Conservation (phyloP, 176 grass and related monocot genomes). For the Urochloa ruziziensis region DNA sequence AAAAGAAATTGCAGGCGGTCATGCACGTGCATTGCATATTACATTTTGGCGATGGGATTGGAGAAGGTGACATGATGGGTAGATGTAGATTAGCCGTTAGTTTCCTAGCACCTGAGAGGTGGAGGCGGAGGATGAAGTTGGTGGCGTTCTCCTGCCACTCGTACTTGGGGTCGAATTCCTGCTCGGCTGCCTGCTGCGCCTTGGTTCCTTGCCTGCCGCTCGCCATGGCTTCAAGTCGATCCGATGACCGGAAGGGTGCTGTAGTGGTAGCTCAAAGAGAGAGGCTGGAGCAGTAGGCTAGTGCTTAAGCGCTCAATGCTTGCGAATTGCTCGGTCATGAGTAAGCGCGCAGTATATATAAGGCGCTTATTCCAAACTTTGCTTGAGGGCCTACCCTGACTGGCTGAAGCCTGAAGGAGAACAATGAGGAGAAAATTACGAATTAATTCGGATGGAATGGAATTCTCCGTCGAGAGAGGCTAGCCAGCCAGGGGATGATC, state of each 20-base stretch:
- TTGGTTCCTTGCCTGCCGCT: background rate
- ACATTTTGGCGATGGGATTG: background rate
- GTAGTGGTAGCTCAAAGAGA: background rate
- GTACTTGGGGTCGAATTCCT: slow-evolving; percentile 36
- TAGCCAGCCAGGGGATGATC: too few species aligned
- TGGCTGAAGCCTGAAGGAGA: background rate
- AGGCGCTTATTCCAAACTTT: background rate
- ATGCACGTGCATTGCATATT: background rate
- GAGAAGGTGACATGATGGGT: background rate
- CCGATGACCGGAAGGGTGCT: background rate
- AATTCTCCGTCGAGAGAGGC: background rate
- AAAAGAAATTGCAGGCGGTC: background rate
- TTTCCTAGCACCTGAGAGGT: slow-evolving; percentile 71
- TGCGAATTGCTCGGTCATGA: background rate
- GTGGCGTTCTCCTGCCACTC: slow-evolving; percentile 34
- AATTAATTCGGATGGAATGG: background rate
- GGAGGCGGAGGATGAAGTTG: slow-evolving; percentile 27
- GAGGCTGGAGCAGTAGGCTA: too few species aligned
- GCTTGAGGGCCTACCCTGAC: background rate
- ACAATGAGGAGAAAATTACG: too few species aligned
- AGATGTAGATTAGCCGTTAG: background rate
- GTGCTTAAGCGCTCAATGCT: background rate
- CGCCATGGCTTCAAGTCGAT: background rate
- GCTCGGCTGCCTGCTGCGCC: background rate
- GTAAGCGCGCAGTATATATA: background rate